A percentile compares a stretch with the other conserved stretches of the same genome.
These are phyloP conservation scores for Hirsutella minnesotensis DNA, from an alignment of 2,329 filamentous ascomycete genomes.

Conservation along the genomic window DNA sequence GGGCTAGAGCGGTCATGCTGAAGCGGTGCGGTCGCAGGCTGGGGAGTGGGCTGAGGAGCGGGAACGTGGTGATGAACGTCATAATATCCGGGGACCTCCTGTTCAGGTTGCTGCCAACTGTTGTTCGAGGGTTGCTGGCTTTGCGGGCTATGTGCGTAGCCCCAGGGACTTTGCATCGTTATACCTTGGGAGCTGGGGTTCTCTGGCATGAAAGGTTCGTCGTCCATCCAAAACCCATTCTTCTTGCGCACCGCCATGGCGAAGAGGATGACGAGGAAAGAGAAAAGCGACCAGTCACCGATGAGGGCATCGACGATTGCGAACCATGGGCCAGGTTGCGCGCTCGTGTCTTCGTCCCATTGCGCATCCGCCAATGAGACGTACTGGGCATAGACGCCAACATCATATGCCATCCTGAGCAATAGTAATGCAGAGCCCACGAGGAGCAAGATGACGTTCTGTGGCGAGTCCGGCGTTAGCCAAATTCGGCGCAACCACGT, in stretches of 20 bases:
- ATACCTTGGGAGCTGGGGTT: not conserved
- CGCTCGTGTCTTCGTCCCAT: not conserved
- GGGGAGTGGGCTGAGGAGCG: not conserved
- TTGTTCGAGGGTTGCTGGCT: conserved; percentile 6
- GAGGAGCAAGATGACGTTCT: conserved; percentile 14
- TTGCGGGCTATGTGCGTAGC: conserved; percentile 7
- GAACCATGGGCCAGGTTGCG: conserved; percentile 2
- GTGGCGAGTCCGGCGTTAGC: not conserved
- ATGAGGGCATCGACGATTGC: conserved; percentile 13
- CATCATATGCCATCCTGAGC: conserved; percentile 10
- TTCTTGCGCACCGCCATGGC: conserved; percentile 12
- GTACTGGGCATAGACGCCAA: conserved; percentile 9
- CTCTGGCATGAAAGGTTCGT: conserved; percentile 7
- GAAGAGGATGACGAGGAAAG: conserved; percentile 14
- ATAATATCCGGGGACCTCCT: not conserved
- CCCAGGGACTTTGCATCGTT: conserved; percentile 9
- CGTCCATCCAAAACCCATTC: conserved; percentile 15
- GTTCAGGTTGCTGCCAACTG: not conserved
- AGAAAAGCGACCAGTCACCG: conserved; percentile 12
- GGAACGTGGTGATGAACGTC: not conserved
- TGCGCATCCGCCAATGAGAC: conserved; percentile 2
- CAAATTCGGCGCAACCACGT: too few species aligned
- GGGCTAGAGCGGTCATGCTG: not conserved
- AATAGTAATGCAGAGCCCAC: conserved; percentile 13
- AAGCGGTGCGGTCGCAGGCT: not conserved